Evolutionary conservation across 2,329 filamentous ascomycete species (phyloP), one percentile per base, ranked within the genome.

Genomic region (Neopestalotiopsis sp.): DNA sequence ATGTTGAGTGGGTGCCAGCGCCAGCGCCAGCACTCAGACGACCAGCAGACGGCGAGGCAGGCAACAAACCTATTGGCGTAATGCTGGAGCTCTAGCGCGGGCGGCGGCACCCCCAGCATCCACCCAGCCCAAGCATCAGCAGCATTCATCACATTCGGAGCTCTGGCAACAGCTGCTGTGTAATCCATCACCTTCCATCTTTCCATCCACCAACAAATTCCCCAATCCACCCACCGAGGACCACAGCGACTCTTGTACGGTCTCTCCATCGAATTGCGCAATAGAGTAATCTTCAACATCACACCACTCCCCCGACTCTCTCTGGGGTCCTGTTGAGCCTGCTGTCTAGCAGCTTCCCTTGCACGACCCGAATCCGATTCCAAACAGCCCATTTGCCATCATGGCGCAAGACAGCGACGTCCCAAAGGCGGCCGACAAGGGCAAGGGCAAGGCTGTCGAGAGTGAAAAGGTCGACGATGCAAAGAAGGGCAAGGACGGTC

Each of bases 401-500:
- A 97, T 98, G 96, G 95, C 95, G 84, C 93, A 97, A 87, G 94
- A 97, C 84, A 94, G 92, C 85, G 93, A 97, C 84, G 89, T 91
- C 87, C 88, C 92, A 81, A 93, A 92, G 83, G 86, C 92, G 80
- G 88, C 90, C 81, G 94, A 97, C 84, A 98, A 98, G 89, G 95
- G 94, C 84, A 99, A 99, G 88, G 95, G 90, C 80, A 99, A 98
- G 87, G 94, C 91, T 72, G 87, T 91, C 71, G 66, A 67, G 14
- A 32, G 10, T 14, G 40, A 63, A 20, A 62, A 62, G 57, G 58
- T 28, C 24, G 66, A 67, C 34, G 58, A 62, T 20, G 81, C 81
- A 69, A 85, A 88, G 52, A 89, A 89, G 76, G 87, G 87, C 76
- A 90, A 91, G 78, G 91, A 93, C 80, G 92, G 90, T 69, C 81